Percentiles rank a stretch among this genome's conserved stretches.
Evolutionary conservation across 2,329 filamentous ascomycete genomes (phyloP).

Genomic region (Fusarium nematophilum): DNA sequence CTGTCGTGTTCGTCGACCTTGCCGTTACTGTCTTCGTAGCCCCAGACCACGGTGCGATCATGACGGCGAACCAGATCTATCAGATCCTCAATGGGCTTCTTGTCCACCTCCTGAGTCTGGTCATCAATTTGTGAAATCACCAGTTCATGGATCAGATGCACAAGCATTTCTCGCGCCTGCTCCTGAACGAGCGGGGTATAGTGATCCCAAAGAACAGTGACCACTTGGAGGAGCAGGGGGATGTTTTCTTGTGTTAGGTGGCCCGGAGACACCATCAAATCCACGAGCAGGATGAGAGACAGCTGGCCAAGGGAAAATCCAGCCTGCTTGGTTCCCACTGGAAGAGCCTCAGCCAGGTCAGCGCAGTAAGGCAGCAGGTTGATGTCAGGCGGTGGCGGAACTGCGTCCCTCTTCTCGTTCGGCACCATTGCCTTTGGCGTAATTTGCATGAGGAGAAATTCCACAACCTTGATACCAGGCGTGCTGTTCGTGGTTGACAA

Average conservation of each 20-base stretch:
- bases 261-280: conserved; percentile 93
- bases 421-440: conserved; percentile 97
- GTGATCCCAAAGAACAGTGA: conserved; percentile 96
- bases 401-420: conserved; percentile 79
- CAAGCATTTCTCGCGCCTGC: conserved; percentile 96
- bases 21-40: conserved; percentile 91
- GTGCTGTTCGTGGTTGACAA: conserved; percentile 81
- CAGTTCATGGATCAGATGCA: conserved; percentile 95
- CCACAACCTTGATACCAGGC: conserved; percentile 89
- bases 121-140: conserved; percentile 85
- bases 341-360: conserved; percentile 81
- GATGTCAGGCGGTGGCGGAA: conserved; percentile 78
- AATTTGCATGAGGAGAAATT: conserved; percentile 92
- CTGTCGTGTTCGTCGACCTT: conserved; percentile 78
- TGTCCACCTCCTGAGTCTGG: conserved; percentile 69
- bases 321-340: conserved; percentile 89
- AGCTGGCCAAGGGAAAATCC: conserved; percentile 94
- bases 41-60: conserved; percentile 88
- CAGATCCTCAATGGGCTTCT: conserved; percentile 84
- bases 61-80: conserved; percentile 89
- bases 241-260: conserved; percentile 83
- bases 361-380: conserved; percentile 87
- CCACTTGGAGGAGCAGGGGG: conserved; percentile 87
- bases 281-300: conserved; percentile 91
- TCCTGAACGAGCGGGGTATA: conserved; percentile 96